Conservation (phyloP, 495 filamentous ascomycete species). For the Aspergillus affinis region DNA sequence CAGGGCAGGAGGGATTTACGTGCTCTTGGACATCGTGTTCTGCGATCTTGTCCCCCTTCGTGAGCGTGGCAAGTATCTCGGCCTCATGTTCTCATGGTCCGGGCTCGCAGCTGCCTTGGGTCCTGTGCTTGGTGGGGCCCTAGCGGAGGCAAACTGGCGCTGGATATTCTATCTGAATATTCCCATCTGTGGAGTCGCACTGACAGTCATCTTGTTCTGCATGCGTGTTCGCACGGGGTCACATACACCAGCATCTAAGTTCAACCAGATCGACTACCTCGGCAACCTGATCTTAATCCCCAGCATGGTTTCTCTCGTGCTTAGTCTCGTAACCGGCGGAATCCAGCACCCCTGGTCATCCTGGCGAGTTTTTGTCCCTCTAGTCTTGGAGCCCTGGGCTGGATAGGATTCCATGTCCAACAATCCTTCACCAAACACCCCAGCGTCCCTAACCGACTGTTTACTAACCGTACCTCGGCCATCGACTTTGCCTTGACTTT, state of each 20-base stretch:
- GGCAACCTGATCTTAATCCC: slow-evolving; percentile 2
- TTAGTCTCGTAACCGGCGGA: neutral
- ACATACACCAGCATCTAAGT: neutral
- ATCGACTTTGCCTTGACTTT: no score
- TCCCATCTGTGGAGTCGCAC: neutral
- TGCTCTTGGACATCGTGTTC: neutral
- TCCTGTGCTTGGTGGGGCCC: neutral
- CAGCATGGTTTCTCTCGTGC: neutral
- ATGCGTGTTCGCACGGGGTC: neutral
- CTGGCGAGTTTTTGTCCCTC: neutral
- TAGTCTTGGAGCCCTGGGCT: neutral
- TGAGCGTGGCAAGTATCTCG: neutral
- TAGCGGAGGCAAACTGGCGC: neutral
- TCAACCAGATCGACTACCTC: neutral
- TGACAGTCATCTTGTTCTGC: neutral
- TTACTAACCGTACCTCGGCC: neutral
- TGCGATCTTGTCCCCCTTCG: neutral
- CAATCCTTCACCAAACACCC: neutral
- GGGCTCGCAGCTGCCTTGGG: neutral
- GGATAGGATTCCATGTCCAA: neutral
- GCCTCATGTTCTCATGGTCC: neutral
- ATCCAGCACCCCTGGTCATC: neutral
- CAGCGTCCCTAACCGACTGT: neutral
- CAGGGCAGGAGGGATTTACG: neutral
- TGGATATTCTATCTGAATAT: neutral